These are phyloP conservation scores for Calonectria pteridis DNA, from an alignment of 2,329 filamentous ascomycete species.

Conservation along the genomic window DNA sequence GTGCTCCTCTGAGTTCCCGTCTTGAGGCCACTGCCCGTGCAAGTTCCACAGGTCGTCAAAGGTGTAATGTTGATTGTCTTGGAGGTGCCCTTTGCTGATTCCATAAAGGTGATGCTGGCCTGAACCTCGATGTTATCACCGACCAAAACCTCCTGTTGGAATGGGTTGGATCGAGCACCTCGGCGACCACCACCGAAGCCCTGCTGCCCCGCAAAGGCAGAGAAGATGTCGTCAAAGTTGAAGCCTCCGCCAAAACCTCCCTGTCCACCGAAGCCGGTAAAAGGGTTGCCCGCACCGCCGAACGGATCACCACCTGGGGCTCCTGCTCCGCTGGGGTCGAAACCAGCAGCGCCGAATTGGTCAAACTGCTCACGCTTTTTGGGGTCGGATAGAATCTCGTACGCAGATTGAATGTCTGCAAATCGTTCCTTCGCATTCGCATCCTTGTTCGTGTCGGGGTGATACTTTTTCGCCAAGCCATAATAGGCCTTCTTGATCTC, in stretches of 20 bases:
- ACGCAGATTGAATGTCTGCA: conserved; percentile 90
- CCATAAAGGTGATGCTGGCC: conserved; percentile 93
- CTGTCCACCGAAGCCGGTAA: conserved; percentile 66
- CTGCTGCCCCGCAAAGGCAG: conserved; percentile 77
- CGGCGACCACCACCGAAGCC: conserved; percentile 67
- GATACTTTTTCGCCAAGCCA: conserved; percentile 95
- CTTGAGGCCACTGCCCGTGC: conserved; percentile 87
- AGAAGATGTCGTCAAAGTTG: conserved; percentile 97
- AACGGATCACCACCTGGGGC: conserved; percentile 72
- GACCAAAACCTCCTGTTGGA: conserved; percentile 84
- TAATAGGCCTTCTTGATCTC: conserved; percentile 99
- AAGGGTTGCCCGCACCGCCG: conserved; percentile 74
- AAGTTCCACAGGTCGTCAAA: conserved; percentile 84
- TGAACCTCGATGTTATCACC: conserved; percentile 97
- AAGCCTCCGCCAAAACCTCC: conserved; percentile 85
- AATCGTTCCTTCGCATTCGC: conserved; percentile 94
- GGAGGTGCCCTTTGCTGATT: conserved; percentile 89
- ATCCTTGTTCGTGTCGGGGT: conserved; percentile 98
- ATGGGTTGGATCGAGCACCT: conserved; percentile 71
- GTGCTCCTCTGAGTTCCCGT: conserved; percentile 77
- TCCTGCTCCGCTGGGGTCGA: conserved; percentile 76
- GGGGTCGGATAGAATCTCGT: conserved; percentile 92
- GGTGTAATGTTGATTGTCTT: conserved; percentile 93
- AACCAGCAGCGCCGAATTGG: conserved; percentile 88
- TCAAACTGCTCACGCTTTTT: conserved; percentile 95